Conservation (phyloP, 495 filamentous ascomycete genomes). For the Alectoria sarmentosa region DNA sequence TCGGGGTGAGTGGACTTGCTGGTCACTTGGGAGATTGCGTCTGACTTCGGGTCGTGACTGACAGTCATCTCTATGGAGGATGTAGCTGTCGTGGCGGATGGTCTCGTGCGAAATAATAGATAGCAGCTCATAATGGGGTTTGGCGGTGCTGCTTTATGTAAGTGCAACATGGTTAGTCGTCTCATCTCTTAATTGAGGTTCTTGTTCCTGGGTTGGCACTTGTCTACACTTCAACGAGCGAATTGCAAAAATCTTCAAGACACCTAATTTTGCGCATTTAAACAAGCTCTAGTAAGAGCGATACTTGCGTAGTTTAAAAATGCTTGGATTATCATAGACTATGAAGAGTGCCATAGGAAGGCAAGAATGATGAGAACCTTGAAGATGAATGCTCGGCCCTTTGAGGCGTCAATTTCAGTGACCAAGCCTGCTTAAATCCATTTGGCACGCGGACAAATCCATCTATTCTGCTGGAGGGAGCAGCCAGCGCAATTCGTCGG, state of each 20-base stretch:
- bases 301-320: neutral
- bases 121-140: slow-evolving; percentile 15
- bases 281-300: neutral
- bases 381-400: neutral
- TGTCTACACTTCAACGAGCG: neutral
- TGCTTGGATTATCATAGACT: neutral
- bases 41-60: slow-evolving; percentile 20
- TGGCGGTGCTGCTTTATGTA: slow-evolving; percentile 25
- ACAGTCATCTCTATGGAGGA: slow-evolving; percentile 12
- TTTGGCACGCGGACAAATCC: no score
- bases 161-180: slow-evolving; percentile 28
- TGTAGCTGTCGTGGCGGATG: slow-evolving; percentile 10
- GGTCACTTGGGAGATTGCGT: slow-evolving; percentile 17
- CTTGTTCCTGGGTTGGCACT: neutral
- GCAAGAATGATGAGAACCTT: neutral
- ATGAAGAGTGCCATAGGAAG: neutral
- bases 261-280: neutral
- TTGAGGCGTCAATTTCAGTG: neutral
- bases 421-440: neutral
- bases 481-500: slow-evolving; percentile 46
- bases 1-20: slow-evolving; percentile 26
- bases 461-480: neutral
- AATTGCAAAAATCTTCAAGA: neutral
- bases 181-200: slow-evolving; percentile 14
- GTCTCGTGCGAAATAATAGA: slow-evolving; percentile 7